Percentiles rank a stretch among this genome's conserved stretches.
Evolutionary conservation across 169 alveolate species (phyloP).

Genomic region (Cardiosporidium cionae): DNA sequence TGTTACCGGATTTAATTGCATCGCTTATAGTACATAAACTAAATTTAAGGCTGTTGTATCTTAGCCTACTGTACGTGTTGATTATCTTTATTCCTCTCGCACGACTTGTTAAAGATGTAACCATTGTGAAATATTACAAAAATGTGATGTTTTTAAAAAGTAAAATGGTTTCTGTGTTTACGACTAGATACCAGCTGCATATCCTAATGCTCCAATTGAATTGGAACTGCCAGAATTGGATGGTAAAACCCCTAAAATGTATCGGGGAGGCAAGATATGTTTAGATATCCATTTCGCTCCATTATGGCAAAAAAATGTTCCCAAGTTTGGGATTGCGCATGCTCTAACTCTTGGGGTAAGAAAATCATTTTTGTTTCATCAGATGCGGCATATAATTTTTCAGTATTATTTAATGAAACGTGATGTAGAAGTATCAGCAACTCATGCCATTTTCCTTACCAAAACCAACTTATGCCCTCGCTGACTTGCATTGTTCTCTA

Average conservation of each 20-base stretch:
- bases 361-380: neutral
- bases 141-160: neutral
- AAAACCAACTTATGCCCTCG: neutral
- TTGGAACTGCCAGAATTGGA: constrained; percentile 87
- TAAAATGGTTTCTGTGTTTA: neutral
- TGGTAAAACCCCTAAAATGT: constrained; percentile 94
- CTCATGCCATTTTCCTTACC: neutral
- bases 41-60: neutral
- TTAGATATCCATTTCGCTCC: constrained; percentile 92
- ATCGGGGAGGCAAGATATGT: constrained; percentile 96
- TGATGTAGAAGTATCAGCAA: neutral
- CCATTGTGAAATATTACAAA: neutral
- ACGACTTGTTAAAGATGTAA: neutral
- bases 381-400: too few relatives aligned
- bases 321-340: constrained; percentile 92
- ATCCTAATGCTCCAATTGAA: constrained; percentile 91
- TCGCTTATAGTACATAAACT: neutral
- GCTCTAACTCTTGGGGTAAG: constrained; percentile 83
- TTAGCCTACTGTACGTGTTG: neutral
- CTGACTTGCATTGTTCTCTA: neutral
- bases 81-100: neutral
- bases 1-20: neutral
- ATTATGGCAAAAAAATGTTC: constrained; percentile 83
- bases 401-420: neutral
- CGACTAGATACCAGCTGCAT: constrained; percentile 83